Percentiles rank a stretch among this genome's conserved stretches.
These are phyloP conservation scores for Neurospora sp. DNA, from an alignment of 495 filamentous ascomycete species.

Conservation along the genomic window DNA sequence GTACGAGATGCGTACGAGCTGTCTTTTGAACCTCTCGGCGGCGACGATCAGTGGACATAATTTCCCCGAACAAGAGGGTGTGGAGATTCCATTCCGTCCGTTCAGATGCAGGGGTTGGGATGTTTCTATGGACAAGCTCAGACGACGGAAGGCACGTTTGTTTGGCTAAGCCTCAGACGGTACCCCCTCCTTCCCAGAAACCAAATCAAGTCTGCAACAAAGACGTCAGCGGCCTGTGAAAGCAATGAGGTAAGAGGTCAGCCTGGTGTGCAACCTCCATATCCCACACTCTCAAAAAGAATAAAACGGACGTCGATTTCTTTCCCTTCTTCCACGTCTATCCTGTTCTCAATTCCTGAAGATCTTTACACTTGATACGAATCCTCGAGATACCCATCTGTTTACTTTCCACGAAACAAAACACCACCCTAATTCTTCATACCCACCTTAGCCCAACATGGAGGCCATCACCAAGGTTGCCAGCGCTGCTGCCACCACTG, in stretches of 20 bases:
- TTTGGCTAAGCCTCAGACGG: not conserved
- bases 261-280: not conserved
- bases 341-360: not conserved
- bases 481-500: slow-evolving; percentile 6
- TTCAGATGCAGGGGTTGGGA: too few relatives aligned
- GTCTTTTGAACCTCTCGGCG: not conserved
- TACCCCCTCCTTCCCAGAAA: not conserved
- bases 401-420: not conserved
- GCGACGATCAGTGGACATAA: not conserved
- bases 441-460: slow-evolving; percentile 25
- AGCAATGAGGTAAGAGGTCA: not conserved
- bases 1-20: not conserved
- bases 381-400: not conserved
- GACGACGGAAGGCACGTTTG: not conserved
- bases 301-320: not conserved
- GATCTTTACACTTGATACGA: not conserved
- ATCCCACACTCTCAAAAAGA: not conserved
- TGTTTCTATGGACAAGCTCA: not conserved
- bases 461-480: slow-evolving; percentile 45
- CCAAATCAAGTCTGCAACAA: slow-evolving; percentile 7
- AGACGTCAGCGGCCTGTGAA: slow-evolving; percentile 11
- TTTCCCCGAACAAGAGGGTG: not conserved
- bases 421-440: not conserved
- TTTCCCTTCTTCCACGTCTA: not conserved
- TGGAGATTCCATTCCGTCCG: not conserved